A percentile compares a stretch with the other conserved stretches of the same genome.
Evolutionary conservation across 2,329 filamentous ascomycete genomes (phyloP).

Genomic region (Fusarium subglutinans): DNA sequence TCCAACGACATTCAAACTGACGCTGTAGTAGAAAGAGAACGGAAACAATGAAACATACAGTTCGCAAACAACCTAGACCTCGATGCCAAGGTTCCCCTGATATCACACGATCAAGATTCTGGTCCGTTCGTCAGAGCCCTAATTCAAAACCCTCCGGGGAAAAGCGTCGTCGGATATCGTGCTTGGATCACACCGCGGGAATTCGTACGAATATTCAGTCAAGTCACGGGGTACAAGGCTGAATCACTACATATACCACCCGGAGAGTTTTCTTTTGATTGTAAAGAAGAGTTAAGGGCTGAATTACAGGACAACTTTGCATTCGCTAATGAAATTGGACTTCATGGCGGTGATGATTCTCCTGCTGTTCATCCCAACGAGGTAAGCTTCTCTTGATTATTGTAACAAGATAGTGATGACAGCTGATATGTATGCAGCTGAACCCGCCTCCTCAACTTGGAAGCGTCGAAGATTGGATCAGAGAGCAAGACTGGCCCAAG

Average conservation of each 20-base stretch:
- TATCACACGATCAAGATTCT: slow-evolving; percentile 1
- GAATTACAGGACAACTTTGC: not conserved
- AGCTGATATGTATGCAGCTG: not conserved
- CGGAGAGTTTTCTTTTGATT: not conserved
- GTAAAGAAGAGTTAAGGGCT: not conserved
- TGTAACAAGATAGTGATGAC: not conserved
- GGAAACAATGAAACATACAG: not conserved
- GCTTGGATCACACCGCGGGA: not conserved
- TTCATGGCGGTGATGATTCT: not conserved
- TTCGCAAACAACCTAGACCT: not conserved
- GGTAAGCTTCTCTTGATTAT: not conserved
- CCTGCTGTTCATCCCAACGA: not conserved
- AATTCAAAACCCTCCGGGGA: not conserved
- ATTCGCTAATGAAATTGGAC: not conserved
- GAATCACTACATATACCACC: not conserved
- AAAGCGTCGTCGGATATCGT: not conserved
- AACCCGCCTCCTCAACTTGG: not conserved
- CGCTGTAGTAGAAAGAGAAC: not conserved
- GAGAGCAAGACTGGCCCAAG: not conserved
- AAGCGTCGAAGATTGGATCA: not conserved
- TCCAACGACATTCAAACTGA: not conserved
- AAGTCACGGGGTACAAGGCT: not conserved
- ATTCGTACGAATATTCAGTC: not conserved
- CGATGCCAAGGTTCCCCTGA: slow-evolving; percentile 1
- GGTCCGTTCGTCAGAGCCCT: not conserved